These are phyloP conservation scores for Picea engelmannii DNA, from an alignment of 83 land plant species.

Conservation along the genomic window DNA sequence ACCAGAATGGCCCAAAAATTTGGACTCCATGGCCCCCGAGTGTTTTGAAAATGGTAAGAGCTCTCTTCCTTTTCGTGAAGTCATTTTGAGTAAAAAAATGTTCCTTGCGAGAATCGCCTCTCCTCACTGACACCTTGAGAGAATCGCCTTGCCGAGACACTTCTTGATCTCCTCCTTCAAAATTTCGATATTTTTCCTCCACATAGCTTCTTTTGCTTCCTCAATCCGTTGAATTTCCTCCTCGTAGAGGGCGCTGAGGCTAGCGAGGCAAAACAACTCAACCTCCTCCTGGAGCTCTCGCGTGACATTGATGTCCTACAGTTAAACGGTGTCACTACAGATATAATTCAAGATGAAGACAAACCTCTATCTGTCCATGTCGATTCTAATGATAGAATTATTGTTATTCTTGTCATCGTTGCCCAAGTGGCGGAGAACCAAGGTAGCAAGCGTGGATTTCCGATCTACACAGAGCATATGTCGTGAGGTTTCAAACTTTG, in stretches of 20 bases:
- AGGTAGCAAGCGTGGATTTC: constrained; percentile 32
- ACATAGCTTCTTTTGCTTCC: constrained; percentile 21
- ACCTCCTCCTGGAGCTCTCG: constrained; percentile 45
- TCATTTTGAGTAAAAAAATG: too few species aligned
- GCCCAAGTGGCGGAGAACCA: constrained; percentile 22
- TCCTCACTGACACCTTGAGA: too few species aligned
- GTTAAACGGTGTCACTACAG: constrained; percentile 40
- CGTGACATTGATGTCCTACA: constrained; percentile 20
- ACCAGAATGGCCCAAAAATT: too few species aligned
- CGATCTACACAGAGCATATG: constrained; percentile 33
- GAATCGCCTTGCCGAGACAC: constrained; percentile 6
- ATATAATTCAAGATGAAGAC: constrained; percentile 39
- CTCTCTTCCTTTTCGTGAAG: too few species aligned
- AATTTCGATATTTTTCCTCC: constrained; percentile 10
- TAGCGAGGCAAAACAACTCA: constrained; percentile 20
- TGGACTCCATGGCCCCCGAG: too few species aligned
- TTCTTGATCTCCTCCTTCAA: constrained; percentile 14
- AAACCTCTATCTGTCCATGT: constrained; percentile 34
- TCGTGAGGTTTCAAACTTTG: constrained; percentile 22
- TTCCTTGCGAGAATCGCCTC: too few species aligned
- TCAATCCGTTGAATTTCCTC: too few species aligned
- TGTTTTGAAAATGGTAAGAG: too few species aligned
- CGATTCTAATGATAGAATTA: constrained; percentile 18
- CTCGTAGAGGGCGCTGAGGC: constrained; percentile 28
- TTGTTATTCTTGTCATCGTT: neutral